Percentiles rank a stretch among this genome's conserved stretches.
phyloP scores from a whole-genome alignment of 2,329 filamentous ascomycete species.

The Teratosphaeria epicoccoides region DNA sequence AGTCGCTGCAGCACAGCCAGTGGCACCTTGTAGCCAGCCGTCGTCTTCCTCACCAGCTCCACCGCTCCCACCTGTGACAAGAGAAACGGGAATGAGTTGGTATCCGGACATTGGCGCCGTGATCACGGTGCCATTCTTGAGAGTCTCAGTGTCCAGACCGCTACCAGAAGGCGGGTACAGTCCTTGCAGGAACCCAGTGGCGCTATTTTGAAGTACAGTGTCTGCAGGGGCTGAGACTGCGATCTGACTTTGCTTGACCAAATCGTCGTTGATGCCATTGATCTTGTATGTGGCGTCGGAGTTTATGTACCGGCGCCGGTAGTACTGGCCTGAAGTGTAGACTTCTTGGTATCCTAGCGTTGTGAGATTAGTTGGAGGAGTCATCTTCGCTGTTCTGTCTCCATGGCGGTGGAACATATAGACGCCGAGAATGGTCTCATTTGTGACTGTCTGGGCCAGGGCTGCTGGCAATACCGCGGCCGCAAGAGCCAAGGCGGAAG shows the following conservation, averaged over 20 bases:
- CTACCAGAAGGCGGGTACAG: constrained; percentile 68
- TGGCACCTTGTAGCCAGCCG: constrained; percentile 49
- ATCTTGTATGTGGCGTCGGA: constrained; percentile 51
- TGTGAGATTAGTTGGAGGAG: constrained; percentile 62
- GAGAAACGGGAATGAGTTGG: constrained; percentile 68
- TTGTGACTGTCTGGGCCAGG: constrained; percentile 17
- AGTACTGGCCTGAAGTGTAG: constrained; percentile 62
- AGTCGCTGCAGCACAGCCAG: constrained; percentile 44
- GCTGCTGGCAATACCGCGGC: constrained; percentile 16
- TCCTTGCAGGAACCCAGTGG: constrained; percentile 69
- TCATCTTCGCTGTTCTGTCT: constrained; percentile 71
- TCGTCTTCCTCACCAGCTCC: constrained; percentile 50
- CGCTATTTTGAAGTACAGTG: constrained; percentile 66
- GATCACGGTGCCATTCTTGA: constrained; percentile 60
- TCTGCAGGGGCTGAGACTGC: constrained; percentile 60
- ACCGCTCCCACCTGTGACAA: constrained; percentile 50
- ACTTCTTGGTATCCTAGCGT: constrained; percentile 69
- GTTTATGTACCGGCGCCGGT: constrained; percentile 63
- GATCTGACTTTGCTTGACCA: constrained; percentile 61
- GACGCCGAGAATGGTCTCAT: constrained; percentile 65
- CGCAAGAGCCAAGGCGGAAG: constrained; percentile 15
- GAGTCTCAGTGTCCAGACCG: constrained; percentile 43
- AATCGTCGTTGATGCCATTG: constrained; percentile 52
- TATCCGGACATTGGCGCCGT: constrained; percentile 65
- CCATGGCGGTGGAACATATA: constrained; percentile 76